phyloP scores from a whole-genome alignment of 805 yeast species.

The Starmera amethionina region DNA sequence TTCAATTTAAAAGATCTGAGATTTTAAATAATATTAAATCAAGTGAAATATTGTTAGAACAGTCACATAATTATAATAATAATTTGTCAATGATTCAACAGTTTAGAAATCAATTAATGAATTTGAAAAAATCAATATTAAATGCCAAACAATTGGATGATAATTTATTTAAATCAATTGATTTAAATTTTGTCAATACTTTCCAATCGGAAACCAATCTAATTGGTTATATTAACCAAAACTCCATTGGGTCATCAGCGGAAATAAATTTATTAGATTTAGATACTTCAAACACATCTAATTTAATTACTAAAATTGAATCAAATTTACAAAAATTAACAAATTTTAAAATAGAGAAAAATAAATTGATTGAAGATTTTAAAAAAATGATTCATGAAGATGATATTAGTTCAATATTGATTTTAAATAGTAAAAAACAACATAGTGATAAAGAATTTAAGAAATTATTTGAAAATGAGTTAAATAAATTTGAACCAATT shows the following conservation, averaged over 20 bases:
- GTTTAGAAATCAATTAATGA: constrained; percentile 47
- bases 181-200: constrained; percentile 27
- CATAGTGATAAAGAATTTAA: constrained; percentile 43
- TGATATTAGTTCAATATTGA: constrained; percentile 70
- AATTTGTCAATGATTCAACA: constrained; percentile 27
- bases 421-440: constrained; percentile 49
- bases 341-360: constrained; percentile 54
- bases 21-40: constrained; percentile 26
- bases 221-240: neutral
- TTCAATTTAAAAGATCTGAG: constrained; percentile 16
- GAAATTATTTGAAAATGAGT: constrained; percentile 56
- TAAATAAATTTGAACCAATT: constrained; percentile 66
- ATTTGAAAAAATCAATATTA: constrained; percentile 46
- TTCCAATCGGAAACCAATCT: constrained; percentile 34
- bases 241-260: constrained; percentile 12
- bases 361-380: constrained; percentile 49
- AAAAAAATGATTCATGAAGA: constrained; percentile 67
- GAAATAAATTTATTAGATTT: constrained; percentile 56
- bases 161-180: constrained; percentile 38
- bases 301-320: constrained; percentile 40
- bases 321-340: constrained; percentile 51
- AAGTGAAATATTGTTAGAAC: constrained; percentile 23
- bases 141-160: constrained; percentile 56
- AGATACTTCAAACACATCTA: constrained; percentile 36
- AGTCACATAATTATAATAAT: constrained; percentile 25